Evolutionary conservation across 1,284 basidiomycete species (phyloP).

Genomic region (Puccinia triticina): DNA sequence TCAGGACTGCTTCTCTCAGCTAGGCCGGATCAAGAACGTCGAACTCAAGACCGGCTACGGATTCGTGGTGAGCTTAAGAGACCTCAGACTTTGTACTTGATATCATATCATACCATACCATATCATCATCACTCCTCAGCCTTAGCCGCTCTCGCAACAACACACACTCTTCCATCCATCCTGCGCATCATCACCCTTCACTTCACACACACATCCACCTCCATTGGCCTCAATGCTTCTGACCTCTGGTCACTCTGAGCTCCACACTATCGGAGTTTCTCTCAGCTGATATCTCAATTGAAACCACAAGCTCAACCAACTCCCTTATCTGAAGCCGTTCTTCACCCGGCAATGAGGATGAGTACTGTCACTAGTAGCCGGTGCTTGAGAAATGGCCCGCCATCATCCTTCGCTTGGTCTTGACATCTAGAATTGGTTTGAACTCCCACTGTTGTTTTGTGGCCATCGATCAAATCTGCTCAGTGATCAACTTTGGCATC

Average conservation of each 20-base stretch:
- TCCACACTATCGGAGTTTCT: neutral
- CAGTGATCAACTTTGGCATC: neutral
- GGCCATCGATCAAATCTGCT: no score
- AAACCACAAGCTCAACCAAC: no score
- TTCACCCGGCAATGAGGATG: neutral
- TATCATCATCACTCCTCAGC: slow-evolving; percentile 31
- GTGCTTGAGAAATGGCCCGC: neutral
- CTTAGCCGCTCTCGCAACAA: slow-evolving; percentile 49
- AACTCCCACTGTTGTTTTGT: neutral
- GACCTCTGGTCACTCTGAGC: neutral
- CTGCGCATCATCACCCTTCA: neutral
- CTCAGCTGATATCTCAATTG: neutral
- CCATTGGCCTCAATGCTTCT: neutral
- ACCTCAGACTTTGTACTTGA: slow-evolving; percentile 13
- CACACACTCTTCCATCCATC: slow-evolving; percentile 1
- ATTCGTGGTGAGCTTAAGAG: slow-evolving; percentile 50
- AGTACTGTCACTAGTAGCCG: neutral
- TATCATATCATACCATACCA: neutral
- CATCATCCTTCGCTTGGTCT: neutral
- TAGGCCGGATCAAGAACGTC: slow-evolving; percentile 73
- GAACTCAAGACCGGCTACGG: slow-evolving; percentile 73
- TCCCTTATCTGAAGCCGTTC: no score
- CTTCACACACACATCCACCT: neutral
- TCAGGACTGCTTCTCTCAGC: slow-evolving; percentile 78
- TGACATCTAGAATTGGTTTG: neutral